Base-by-base conservation (phyloP, 2,329 filamentous ascomycete genomes). In the Ophiocordyceps polyrhachis-furcata region DNA sequence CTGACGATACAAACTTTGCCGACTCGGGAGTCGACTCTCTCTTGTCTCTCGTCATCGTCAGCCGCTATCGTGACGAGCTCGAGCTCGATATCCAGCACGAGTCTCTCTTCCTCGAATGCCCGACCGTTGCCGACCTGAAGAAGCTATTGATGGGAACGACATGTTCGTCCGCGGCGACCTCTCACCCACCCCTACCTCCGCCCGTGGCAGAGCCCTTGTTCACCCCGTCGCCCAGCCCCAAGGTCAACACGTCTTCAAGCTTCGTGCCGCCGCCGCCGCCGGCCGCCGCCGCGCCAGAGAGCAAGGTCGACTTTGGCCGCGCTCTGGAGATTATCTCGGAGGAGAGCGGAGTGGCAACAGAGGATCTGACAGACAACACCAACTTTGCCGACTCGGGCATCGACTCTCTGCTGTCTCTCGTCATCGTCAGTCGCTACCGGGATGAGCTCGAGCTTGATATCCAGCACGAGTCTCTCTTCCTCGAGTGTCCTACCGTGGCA, bases 21-120 rank as follows among this genome's bases (percentile, higher is more conserved):
- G 72, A 77, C 50, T 61, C 76, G 9, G 74, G 74, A 31, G 69
- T 76, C 19, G 74, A 79, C 54, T 77, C 73, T 1, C 61, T 79
- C 19, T 72, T 77, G 69, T 66, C 70, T 4, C 57, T 79, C 43
- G 73, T 70, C 15, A 70, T 78, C 32, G 66, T 64, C 42, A 71
- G 70, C 28, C 65, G 70, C 43, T 64, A 77, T 43, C 69, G 70
- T 19, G 73, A 76, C 52, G 71, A 77, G 37, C 55, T 77, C 11
- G 71, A 73, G 28, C 56, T 76, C n/a, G 66, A 73, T 47, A 54
- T 77, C 12, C 60, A 66, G 49, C 68, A 67, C 5, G 63, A 71
- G 12, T 51, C 50, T 45, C 64, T 68, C 1, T 76, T 76, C 52
- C 62, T 71, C 28, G 70, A 76, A 45, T 60, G 70, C 49, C 59